A percentile compares a stretch with the other conserved stretches of the same genome.
Evolutionary conservation across 2,329 filamentous ascomycete species (phyloP).

Genomic region (Alternaria alternata): DNA sequence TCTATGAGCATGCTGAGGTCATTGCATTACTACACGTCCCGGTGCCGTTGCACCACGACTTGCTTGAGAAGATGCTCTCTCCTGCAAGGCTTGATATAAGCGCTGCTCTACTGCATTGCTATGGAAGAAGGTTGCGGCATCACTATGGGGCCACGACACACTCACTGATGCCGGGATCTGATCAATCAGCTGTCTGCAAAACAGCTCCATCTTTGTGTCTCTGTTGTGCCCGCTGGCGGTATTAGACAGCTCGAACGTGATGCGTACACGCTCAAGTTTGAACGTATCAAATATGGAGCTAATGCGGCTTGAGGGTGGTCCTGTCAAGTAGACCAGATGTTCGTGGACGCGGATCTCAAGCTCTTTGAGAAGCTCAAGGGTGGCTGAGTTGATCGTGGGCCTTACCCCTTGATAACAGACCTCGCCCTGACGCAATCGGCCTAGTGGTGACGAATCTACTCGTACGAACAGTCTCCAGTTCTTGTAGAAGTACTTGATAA

Average conservation of each 20-base stretch:
- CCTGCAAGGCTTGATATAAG: slow-evolving; percentile 11
- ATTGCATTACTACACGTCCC: no score
- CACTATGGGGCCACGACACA: slow-evolving; percentile 2
- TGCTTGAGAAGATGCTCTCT: not conserved
- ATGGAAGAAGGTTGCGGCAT: slow-evolving; percentile 4
- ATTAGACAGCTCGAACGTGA: not conserved
- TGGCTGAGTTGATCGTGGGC: not conserved
- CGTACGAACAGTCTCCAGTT: slow-evolving; percentile 23
- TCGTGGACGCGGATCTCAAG: not conserved
- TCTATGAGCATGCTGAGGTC: no score
- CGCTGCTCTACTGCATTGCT: slow-evolving; percentile 6
- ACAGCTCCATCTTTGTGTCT: slow-evolving; percentile 1
- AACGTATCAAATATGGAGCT: not conserved
- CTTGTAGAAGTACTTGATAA: slow-evolving; percentile 24
- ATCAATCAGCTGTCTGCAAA: not conserved
- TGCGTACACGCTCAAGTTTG: not conserved
- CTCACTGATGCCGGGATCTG: slow-evolving; percentile 10
- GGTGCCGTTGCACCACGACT: no score
- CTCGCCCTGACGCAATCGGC: not conserved
- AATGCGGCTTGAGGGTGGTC: not conserved
- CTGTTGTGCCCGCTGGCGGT: not conserved
- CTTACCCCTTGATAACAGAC: not conserved
- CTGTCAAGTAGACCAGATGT: not conserved
- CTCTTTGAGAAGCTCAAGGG: not conserved
- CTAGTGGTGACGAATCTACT: not conserved